Evolutionary conservation across 345 rosid species (phyloP), one percentile per base, ranked within the genome.

Genomic region (Hibiscus syriacus): DNA sequence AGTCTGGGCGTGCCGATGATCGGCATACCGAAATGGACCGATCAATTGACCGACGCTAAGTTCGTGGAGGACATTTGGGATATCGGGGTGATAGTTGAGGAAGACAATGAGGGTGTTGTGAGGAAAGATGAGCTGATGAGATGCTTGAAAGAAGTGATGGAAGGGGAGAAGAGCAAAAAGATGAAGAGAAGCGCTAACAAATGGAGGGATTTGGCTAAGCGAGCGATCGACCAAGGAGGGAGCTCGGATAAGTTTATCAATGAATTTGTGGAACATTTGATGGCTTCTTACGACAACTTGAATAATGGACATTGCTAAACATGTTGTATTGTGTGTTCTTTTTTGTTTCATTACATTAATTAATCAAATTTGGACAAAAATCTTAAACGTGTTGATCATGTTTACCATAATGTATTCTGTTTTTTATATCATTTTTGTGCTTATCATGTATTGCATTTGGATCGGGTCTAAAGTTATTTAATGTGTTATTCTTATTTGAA

Each of bases 1-100:
- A 81, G 90, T 78, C 76, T 83, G 0, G 96, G 92, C 0, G 83
- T 87, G 2, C 92, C 90, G 0, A 89, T 87, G 92, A 78, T 85
- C 0, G 86, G 84, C 6, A 58, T 89, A 66, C 91, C 92, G 0
- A 82, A 81, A 29, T 85, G 89, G 88, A 70, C 87, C 2, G 96
- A 90, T 64, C 96, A 90, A 74, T 48, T 81, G 53, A 70, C 82
- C 0, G 85, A 90, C 62, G 88, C 92, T 1, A 84, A 79, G 84
- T 87, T 63, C 19, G 71, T 83, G 34, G 90, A 84, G 70, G 82
- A 90, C 48, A 63, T 84, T 14, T 90, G 96, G 96, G 69, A 30
- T 65, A 76, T 87, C 0, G 92, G 96, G 53, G 80, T 77, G 9
- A 77, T 86, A 69, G 88, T 77, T 1, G 79, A 74, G 41, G 89